A percentile compares a stretch with the other conserved stretches of the same genome.
Conservation (phyloP, 2,329 filamentous ascomycete species). For the Catunica adiposa region DNA sequence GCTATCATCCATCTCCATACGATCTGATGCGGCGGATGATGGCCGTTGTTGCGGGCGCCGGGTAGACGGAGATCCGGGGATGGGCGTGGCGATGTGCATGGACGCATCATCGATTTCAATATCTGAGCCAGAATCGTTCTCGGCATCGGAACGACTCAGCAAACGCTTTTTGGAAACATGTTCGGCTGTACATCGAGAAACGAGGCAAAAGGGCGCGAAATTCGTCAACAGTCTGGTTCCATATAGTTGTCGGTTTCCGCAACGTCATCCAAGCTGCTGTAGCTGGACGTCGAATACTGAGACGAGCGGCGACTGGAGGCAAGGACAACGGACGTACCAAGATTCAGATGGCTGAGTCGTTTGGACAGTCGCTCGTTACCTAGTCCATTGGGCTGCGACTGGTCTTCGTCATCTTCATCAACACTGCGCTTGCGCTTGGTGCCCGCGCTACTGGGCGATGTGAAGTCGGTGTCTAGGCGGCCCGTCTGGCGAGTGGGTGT, state of each 20-base stretch:
- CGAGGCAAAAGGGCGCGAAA: not conserved
- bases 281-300: slow-evolving; percentile 9
- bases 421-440: slow-evolving; percentile 40
- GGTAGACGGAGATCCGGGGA: slow-evolving; percentile 10
- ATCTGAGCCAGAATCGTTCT: not conserved
- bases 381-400: slow-evolving; percentile 26
- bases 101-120: not conserved
- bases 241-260: slow-evolving; percentile 15
- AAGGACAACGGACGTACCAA: slow-evolving; percentile 40
- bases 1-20: slow-evolving; percentile 77
- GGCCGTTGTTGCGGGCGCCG: slow-evolving; percentile 15
- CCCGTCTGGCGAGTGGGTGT: not conserved
- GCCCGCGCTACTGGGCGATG: slow-evolving; percentile 14
- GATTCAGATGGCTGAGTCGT: slow-evolving; percentile 62
- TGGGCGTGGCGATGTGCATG: not conserved
- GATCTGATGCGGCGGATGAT: slow-evolving; percentile 16
- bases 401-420: not conserved
- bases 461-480: not conserved
- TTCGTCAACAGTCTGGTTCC: slow-evolving; percentile 16
- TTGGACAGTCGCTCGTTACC: slow-evolving; percentile 66
- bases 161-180: slow-evolving; percentile 22
- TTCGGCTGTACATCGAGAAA: slow-evolving; percentile 31
- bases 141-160: not conserved
- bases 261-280: slow-evolving; percentile 10
- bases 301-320: slow-evolving; percentile 11